Evolutionary conservation across 371 early-diverging fungal species (phyloP).

Genomic region (Actinomortierella wolfii): DNA sequence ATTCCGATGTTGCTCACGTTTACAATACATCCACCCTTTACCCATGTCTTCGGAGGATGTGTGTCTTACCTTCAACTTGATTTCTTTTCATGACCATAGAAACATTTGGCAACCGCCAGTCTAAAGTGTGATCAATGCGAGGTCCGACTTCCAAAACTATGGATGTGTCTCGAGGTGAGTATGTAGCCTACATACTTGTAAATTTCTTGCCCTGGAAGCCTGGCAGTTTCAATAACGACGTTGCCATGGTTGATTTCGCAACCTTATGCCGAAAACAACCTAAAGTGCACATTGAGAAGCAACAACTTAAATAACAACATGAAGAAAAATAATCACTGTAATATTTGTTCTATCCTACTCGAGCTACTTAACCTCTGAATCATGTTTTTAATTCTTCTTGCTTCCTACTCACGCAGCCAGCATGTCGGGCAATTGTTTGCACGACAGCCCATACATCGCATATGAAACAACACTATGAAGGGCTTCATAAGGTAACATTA

Average conservation of each 20-base stretch:
- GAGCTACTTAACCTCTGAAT: background rate
- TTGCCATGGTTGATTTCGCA: too few relatives aligned
- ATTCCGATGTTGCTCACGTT: background rate
- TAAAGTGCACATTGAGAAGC: background rate
- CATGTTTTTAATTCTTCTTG: background rate
- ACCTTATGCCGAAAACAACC: background rate
- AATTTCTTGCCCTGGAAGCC: too few relatives aligned
- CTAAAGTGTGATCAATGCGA: conserved; percentile 42
- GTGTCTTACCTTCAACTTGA: too few relatives aligned
- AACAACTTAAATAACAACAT: conserved; percentile 3
- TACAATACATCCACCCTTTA: too few relatives aligned
- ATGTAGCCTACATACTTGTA: too few relatives aligned
- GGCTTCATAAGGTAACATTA: conserved; percentile 39
- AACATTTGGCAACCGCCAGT: conserved; percentile 34
- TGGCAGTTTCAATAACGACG: too few relatives aligned
- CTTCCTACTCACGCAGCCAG: conserved; percentile 10
- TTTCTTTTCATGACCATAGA: conserved; percentile 10
- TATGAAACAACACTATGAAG: conserved; percentile 27
- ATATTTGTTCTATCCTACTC: too few relatives aligned
- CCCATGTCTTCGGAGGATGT: too few relatives aligned
- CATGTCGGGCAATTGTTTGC: conserved; percentile 35
- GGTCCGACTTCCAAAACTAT: conserved; percentile 28
- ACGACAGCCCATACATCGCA: conserved; percentile 33
- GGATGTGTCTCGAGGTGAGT: conserved; percentile 45
- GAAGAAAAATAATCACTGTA: too few relatives aligned